Conservation (phyloP, 331 rosid species). For the Spiraea crenata region DNA sequence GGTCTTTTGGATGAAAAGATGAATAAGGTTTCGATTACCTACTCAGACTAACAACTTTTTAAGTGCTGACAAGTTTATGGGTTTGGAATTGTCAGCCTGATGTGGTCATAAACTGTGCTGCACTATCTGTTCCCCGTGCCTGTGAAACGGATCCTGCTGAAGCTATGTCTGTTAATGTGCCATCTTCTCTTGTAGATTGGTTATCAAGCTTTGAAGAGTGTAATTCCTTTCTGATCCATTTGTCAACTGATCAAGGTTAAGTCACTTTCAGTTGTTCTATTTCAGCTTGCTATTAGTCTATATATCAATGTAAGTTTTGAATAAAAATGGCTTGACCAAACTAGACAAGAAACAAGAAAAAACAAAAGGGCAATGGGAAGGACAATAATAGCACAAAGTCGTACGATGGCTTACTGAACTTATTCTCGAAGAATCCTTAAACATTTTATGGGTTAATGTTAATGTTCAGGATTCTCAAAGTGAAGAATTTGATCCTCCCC, state of each 20-base stretch:
- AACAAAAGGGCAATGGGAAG: neutral
- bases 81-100: slow-evolving; percentile 65
- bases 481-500: too few species aligned
- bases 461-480: too few species aligned
- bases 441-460: too few species aligned
- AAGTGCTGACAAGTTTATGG: slow-evolving; percentile 32
- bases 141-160: slow-evolving; percentile 76
- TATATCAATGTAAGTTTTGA: neutral
- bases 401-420: too few species aligned
- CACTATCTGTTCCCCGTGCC: slow-evolving; percentile 79
- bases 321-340: neutral
- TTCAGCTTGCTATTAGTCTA: neutral
- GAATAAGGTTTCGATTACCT: too few species aligned
- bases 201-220: slow-evolving; percentile 49
- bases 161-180: slow-evolving; percentile 78
- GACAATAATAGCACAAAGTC: neutral
- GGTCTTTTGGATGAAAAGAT: neutral
- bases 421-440: too few species aligned
- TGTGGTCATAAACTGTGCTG: slow-evolving; percentile 84
- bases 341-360: neutral
- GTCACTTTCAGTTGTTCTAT: neutral
- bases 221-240: slow-evolving; percentile 60
- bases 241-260: slow-evolving; percentile 93
- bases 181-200: slow-evolving; percentile 78
- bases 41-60: neutral